Evolutionary conservation across 331 rosid genomes (phyloP).

Genomic region (Rhamnella rubrinervis): DNA sequence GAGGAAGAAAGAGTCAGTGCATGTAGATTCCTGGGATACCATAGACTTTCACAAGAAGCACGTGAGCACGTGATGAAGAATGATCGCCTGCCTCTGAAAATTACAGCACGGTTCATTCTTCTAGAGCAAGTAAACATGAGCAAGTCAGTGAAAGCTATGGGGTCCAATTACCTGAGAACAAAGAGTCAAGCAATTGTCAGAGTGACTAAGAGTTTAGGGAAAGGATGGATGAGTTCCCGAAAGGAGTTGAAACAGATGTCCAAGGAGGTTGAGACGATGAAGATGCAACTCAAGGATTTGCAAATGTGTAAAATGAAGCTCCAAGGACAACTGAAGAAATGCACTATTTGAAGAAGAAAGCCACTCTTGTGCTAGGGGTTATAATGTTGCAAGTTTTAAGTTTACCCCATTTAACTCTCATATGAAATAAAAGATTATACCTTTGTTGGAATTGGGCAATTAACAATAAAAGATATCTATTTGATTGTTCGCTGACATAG

Average conservation of each 20-base stretch:
- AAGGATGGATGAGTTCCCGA: constrained; percentile 26
- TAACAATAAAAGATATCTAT: too few relatives aligned
- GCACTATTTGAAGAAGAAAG: constrained; percentile 31
- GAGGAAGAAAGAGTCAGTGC: constrained; percentile 53
- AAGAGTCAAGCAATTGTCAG: constrained; percentile 38
- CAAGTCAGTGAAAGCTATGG: constrained; percentile 34
- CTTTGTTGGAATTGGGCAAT: too few relatives aligned
- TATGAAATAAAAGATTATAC: too few relatives aligned
- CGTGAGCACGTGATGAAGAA: constrained; percentile 61
- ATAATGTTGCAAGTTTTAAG: too few relatives aligned
- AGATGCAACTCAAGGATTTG: constrained; percentile 58
- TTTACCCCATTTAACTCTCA: too few relatives aligned
- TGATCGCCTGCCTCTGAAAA: constrained; percentile 53
- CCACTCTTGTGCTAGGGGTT: neutral
- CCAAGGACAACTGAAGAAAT: constrained; percentile 50
- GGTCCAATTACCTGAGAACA: constrained; percentile 34
- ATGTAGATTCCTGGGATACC: constrained; percentile 58
- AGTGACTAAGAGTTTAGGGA: constrained; percentile 36
- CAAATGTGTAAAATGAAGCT: constrained; percentile 58
- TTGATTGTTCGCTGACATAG: too few relatives aligned
- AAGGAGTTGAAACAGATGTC: constrained; percentile 55
- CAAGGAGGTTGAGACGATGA: constrained; percentile 64
- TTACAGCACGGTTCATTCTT: constrained; percentile 42
- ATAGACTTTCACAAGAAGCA: constrained; percentile 68
- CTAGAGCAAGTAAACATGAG: constrained; percentile 59